phyloP scores from a whole-genome alignment of 2,329 filamentous ascomycete species.

The Hortaea werneckii region DNA sequence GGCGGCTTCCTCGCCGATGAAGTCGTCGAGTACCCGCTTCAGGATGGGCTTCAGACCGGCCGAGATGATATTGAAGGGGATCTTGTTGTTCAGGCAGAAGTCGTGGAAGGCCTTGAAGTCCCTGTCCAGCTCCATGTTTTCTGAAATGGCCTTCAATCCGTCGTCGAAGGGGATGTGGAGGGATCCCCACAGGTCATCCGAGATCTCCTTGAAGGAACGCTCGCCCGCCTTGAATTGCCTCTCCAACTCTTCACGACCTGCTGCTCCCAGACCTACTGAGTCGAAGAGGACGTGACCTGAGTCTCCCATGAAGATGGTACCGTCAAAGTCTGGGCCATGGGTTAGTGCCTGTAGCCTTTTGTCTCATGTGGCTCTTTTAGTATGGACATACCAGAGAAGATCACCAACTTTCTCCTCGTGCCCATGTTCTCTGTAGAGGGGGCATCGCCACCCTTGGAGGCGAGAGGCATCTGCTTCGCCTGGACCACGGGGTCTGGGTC shows the following conservation, averaged over 20 bases:
- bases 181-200: conserved; percentile 62
- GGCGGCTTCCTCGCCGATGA: conserved; percentile 51
- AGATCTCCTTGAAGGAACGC: conserved; percentile 58
- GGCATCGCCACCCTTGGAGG: neutral
- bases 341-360: too few relatives aligned
- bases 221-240: conserved; percentile 55
- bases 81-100: conserved; percentile 52
- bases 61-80: conserved; percentile 61
- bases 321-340: conserved; percentile 51
- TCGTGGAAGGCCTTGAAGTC: conserved; percentile 55
- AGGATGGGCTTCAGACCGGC: conserved; percentile 57
- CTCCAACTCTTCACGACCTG: conserved; percentile 47
- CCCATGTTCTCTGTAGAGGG: conserved; percentile 12
- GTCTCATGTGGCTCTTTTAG: too few relatives aligned
- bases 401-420: conserved; percentile 48
- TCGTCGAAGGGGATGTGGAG: conserved; percentile 57
- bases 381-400: conserved; percentile 46
- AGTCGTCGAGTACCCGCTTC: conserved; percentile 51
- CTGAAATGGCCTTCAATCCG: conserved; percentile 55
- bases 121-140: conserved; percentile 51
- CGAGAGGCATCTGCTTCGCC: neutral
- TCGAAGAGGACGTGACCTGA: conserved; percentile 61
- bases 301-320: conserved; percentile 56
- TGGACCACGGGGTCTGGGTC: neutral
- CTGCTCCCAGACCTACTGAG: conserved; percentile 51